Conservation (phyloP, 2,329 filamentous ascomycete species). For the Trichoderma brevicompactum region DNA sequence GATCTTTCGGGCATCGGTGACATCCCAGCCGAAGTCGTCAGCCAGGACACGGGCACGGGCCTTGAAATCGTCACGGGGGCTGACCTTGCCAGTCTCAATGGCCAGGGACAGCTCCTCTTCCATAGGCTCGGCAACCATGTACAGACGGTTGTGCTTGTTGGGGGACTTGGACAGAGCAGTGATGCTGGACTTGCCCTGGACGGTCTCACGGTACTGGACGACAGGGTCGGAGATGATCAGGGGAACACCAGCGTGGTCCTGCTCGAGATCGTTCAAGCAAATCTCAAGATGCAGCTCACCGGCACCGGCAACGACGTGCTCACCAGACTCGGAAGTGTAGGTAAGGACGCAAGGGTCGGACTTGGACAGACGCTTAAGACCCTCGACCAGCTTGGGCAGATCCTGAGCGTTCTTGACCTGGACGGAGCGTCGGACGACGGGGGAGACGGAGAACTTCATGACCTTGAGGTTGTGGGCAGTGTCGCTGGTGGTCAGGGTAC, state of each 20-base stretch:
- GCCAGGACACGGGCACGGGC: constrained; percentile 92
- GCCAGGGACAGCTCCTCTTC: constrained; percentile 87
- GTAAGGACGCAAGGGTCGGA: constrained; percentile 98
- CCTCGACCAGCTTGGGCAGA: constrained; percentile 99
- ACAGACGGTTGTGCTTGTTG: constrained; percentile 99
- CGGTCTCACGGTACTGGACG: constrained; percentile 98
- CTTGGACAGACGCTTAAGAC: constrained; percentile 99
- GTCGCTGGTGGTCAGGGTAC: constrained; percentile 96
- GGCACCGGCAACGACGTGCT: constrained; percentile 98
- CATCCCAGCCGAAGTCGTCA: constrained; percentile 98
- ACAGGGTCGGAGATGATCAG: constrained; percentile 98
- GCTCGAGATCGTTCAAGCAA: constrained; percentile 99
- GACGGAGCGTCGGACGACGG: constrained; percentile 97
- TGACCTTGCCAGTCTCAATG: constrained; percentile 92
- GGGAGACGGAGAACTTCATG: constrained; percentile 99
- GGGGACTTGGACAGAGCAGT: constrained; percentile 98
- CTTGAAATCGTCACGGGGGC: constrained; percentile 98
- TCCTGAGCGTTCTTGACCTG: constrained; percentile 99
- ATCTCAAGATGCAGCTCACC: constrained; percentile 99
- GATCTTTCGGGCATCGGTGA: constrained; percentile 99
- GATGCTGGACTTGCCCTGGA: constrained; percentile 82
- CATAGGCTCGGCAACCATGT: constrained; percentile 89
- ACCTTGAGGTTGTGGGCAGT: constrained; percentile 99
- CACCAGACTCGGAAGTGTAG: constrained; percentile 85
- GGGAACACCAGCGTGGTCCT: constrained; percentile 98